These are phyloP conservation scores for Phytophthora citricola DNA, from an alignment of 352 stramenopile genomes.

Conservation along the genomic window DNA sequence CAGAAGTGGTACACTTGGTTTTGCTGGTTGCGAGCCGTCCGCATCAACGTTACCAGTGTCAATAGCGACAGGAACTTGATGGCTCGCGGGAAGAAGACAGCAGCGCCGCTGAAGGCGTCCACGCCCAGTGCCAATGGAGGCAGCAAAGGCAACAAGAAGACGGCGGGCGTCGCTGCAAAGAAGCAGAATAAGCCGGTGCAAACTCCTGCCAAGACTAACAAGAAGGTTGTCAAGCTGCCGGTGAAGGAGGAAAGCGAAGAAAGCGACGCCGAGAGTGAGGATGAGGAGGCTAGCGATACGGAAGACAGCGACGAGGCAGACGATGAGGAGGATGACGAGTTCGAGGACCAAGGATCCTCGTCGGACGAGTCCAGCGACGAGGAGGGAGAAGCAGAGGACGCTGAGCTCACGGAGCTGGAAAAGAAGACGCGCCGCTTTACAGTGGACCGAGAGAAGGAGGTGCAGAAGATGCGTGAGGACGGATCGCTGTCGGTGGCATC, in stretches of 20 bases:
- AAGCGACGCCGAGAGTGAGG: conserved; percentile 32
- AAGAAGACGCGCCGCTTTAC: conserved; percentile 80
- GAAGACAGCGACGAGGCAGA: conserved; percentile 77
- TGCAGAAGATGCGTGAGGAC: conserved; percentile 88
- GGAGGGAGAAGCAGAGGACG: conserved; percentile 78
- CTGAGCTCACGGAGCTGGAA: conserved; percentile 80
- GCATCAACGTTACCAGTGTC: conserved; percentile 12
- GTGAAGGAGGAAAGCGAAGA: conserved; percentile 25
- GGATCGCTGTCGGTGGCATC: conserved; percentile 83
- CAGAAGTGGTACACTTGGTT: conserved; percentile 27
- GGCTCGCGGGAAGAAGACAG: conserved; percentile 47
- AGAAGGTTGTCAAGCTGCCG: conserved; percentile 35
- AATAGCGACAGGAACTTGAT: conserved; percentile 35
- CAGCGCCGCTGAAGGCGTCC: conserved; percentile 48
- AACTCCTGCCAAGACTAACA: conserved; percentile 7
- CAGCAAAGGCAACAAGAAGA: conserved; percentile 38
- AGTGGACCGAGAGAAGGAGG: conserved; percentile 75
- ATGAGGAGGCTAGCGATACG: conserved; percentile 52
- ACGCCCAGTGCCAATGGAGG: conserved; percentile 25
- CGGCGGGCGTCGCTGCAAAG: conserved; percentile 26
- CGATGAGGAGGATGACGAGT: conserved; percentile 71
- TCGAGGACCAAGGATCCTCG: conserved; percentile 88
- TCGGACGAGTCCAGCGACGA: conserved; percentile 72
- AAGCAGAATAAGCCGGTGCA: conserved; percentile 35
- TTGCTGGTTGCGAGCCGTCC: conserved; percentile 42